Conservation (phyloP, 441 rosid genomes). For the Pelargonium cotyledonis region DNA sequence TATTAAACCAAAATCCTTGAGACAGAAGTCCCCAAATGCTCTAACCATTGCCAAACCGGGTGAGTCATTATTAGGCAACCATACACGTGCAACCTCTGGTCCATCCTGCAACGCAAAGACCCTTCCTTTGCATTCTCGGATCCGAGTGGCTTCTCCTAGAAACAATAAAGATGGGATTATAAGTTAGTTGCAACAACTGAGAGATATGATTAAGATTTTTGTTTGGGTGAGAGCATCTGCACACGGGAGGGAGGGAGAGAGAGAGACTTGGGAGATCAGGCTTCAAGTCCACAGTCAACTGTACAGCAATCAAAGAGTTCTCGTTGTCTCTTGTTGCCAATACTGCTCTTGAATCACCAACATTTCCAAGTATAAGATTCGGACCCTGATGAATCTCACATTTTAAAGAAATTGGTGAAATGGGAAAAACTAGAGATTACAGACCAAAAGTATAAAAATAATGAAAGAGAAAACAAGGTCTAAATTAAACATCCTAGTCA, state of each 20-base stretch:
- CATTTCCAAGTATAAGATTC: constrained; percentile 55
- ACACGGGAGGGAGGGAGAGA: constrained; percentile 28
- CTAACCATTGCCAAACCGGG: constrained; percentile 80
- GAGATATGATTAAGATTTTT: constrained; percentile 1
- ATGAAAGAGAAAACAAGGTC: no score
- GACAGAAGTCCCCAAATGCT: constrained; percentile 77
- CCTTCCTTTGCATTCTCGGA: constrained; percentile 64
- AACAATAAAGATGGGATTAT: constrained; percentile 16
- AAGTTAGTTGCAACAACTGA: not conserved
- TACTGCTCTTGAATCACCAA: constrained; percentile 66
- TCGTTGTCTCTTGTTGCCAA: constrained; percentile 50
- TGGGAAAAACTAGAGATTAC: not conserved
- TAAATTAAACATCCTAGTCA: no score
- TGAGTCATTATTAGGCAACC: constrained; percentile 68
- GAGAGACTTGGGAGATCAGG: constrained; percentile 61
- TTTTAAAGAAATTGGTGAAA: constrained; percentile 17
- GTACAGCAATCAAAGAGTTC: constrained; percentile 48
- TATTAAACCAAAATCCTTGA: constrained; percentile 68
- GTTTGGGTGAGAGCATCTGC: not conserved
- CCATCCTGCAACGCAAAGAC: constrained; percentile 74
- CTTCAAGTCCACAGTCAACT: constrained; percentile 65
- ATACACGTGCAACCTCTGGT: constrained; percentile 79
- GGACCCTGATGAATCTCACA: constrained; percentile 41
- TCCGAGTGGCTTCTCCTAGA: constrained; percentile 64
- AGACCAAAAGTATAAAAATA: no score